Evolutionary conservation across 1,284 basidiomycete genomes (phyloP).

Genomic region (Pseudozyma pruni): DNA sequence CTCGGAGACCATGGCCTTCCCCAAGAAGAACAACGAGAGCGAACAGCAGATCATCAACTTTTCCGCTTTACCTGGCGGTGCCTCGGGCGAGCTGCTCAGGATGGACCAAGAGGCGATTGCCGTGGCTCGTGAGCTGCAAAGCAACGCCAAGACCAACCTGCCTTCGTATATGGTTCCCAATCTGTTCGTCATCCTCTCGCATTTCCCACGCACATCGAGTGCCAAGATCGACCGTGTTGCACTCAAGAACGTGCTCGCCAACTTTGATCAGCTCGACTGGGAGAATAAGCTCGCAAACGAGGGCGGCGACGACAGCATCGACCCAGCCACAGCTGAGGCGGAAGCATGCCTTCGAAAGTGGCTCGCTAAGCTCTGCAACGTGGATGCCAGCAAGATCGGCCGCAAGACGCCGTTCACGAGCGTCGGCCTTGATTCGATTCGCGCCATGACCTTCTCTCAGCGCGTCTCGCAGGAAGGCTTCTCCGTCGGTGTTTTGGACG

Average conservation of each 20-base stretch:
- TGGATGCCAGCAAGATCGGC: slow-evolving; percentile 50
- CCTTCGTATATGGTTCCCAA: slow-evolving; percentile 67
- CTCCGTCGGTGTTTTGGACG: slow-evolving; percentile 63
- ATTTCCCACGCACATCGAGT: slow-evolving; percentile 68
- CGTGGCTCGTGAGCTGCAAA: slow-evolving; percentile 53
- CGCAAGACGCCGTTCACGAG: slow-evolving; percentile 58
- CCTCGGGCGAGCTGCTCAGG: slow-evolving; percentile 38
- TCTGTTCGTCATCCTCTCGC: slow-evolving; percentile 65
- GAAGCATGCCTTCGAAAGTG: slow-evolving; percentile 45
- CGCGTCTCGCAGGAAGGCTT: slow-evolving; percentile 50
- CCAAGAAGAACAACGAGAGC: slow-evolving; percentile 40
- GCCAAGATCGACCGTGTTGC: slow-evolving; percentile 69
- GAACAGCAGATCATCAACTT: slow-evolving; percentile 67
- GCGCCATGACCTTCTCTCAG: slow-evolving; percentile 63
- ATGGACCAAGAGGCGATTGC: slow-evolving; percentile 48
- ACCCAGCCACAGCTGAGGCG: slow-evolving; percentile 18
- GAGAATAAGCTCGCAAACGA: slow-evolving; percentile 52
- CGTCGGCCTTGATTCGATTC: slow-evolving; percentile 65
- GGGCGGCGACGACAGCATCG: slow-evolving; percentile 24
- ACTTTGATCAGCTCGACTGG: slow-evolving; percentile 62
- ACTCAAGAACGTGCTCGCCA: slow-evolving; percentile 56
- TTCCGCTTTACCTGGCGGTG: slow-evolving; percentile 53
- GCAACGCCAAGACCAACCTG: slow-evolving; percentile 45
- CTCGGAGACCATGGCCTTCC: slow-evolving; percentile 64
- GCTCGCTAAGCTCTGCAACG: slow-evolving; percentile 55